Conservation (phyloP, 1,139 yeast species). For the Candida anutae region DNA sequence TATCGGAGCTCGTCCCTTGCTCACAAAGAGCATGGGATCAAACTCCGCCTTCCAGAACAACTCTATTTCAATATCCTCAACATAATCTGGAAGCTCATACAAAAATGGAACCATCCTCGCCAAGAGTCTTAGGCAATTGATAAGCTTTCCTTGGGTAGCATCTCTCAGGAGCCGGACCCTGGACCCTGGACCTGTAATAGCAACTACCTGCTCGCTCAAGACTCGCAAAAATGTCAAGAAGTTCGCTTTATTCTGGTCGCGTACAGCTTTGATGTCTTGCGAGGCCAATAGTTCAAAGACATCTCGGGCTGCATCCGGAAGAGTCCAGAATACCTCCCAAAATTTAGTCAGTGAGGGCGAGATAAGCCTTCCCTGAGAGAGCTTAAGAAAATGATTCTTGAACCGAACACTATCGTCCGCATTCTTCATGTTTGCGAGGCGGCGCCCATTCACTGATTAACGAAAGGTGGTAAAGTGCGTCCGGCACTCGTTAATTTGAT, state of each 20-base stretch:
- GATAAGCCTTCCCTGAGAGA: slow-evolving; percentile 51
- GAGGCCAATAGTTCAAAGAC: slow-evolving; percentile 39
- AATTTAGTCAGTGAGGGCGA: slow-evolving; percentile 34
- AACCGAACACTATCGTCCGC: slow-evolving; percentile 58
- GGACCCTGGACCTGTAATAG: slow-evolving; percentile 3
- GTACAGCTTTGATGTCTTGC: slow-evolving; percentile 50
- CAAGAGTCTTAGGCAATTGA: slow-evolving; percentile 60
- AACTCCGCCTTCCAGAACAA: slow-evolving; percentile 24
- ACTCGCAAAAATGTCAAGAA: slow-evolving; percentile 46
- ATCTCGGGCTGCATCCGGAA: slow-evolving; percentile 35
- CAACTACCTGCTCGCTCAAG: slow-evolving; percentile 25
- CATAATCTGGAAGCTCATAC: slow-evolving; percentile 43
- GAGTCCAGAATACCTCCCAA: slow-evolving; percentile 42
- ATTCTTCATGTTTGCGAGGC: too few species aligned
- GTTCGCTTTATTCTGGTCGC: slow-evolving; percentile 51
- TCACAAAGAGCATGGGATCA: slow-evolving; percentile 17
- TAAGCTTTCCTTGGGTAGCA: slow-evolving; percentile 10
- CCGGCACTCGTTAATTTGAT: too few species aligned
- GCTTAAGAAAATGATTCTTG: slow-evolving; percentile 53
- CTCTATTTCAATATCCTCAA: slow-evolving; percentile 28
- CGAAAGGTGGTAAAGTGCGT: too few species aligned
- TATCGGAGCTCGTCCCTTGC: slow-evolving; percentile 1
- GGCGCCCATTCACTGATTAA: too few species aligned
- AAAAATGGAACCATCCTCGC: slow-evolving; percentile 62
- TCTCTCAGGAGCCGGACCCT: background rate